Evolutionary conservation across 2,329 filamentous ascomycete species (phyloP), one percentile per base, ranked within the genome.

Genomic region (Bipolaris cookei): DNA sequence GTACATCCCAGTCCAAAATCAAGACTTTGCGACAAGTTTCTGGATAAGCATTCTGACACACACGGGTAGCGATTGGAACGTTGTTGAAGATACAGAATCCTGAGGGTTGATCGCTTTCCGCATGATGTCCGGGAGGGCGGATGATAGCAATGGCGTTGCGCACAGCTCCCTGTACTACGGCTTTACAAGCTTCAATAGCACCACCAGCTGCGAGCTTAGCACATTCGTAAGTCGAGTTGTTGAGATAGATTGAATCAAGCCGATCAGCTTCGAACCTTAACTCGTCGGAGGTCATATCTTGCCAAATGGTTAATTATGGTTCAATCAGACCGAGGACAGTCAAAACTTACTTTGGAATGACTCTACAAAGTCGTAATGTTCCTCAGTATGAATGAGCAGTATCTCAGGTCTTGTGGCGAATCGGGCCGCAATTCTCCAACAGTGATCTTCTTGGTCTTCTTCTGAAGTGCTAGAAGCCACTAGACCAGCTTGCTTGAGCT

Each of bases 61-160:
- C 90, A 58, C 87, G 89, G n/a, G 92, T 89, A 1, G 93, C 94
- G 56, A 99, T 90, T 18, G 91, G 92, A 3, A 98, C 95, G 70
- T 99, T 99, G 79, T 99, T 97, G 80, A 98, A 98, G 57, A 98
- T 86, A 75, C 95, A 99, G 72, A 99, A 99, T 0, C 95, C 95
- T 84, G 97, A 95, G 0, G 94, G 86, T 34, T 88, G 83, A 68
- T 95, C 85, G 56, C 87, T 88, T 73, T 99, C 95, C 1, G 95
- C 95, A 76, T 99, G 95, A 70, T 99, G 95, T 0, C 95, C 95
- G 0, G 95, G 95, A 1, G 95, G 95, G 13, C 95, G 87, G 68
- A 99, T 97, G 35, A 99, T 89, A 1, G 95, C 95, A 73, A 99
- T 95, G 0, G 91, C 92, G 70, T 99, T 99, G 76, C 96, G 97